Evolutionary conservation across 2,329 filamentous ascomycete genomes (phyloP).

Genomic region (Lizonia empirigonia): DNA sequence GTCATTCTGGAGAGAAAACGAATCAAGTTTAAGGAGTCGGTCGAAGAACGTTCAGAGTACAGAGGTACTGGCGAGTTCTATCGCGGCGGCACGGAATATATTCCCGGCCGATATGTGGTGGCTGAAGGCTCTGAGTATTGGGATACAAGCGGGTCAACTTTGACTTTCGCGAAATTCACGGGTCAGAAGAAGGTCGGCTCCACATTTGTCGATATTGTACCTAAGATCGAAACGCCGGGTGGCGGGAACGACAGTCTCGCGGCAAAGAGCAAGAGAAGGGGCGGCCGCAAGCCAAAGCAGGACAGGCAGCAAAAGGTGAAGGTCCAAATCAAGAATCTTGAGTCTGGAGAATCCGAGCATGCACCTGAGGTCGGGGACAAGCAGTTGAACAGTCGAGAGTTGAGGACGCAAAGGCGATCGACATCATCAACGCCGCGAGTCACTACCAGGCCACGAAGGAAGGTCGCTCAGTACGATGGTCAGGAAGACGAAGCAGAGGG

Average conservation of each 20-base stretch:
- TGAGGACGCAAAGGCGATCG: background rate
- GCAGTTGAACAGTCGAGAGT: background rate
- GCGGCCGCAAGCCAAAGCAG: background rate
- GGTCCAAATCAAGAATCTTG: background rate
- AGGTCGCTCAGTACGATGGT: background rate
- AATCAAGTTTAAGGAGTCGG: conserved; percentile 26
- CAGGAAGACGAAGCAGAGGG: background rate
- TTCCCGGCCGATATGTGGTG: conserved; percentile 34
- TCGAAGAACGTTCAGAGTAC: conserved; percentile 28
- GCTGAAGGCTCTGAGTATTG: conserved; percentile 31
- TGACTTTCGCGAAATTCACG: conserved; percentile 31
- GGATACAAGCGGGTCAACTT: conserved; percentile 35
- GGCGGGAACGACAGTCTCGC: background rate
- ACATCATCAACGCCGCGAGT: background rate
- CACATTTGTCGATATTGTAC: conserved; percentile 29
- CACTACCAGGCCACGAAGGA: background rate
- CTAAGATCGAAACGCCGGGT: conserved; percentile 22
- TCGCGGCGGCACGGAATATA: conserved; percentile 28
- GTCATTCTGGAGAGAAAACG: conserved; percentile 17
- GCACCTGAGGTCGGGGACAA: no score
- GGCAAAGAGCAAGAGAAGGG: background rate
- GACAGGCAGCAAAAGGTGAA: background rate
- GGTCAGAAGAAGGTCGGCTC: conserved; percentile 30
- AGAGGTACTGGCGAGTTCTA: conserved; percentile 20
- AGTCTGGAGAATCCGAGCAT: background rate